Base-by-base conservation (phyloP, 371 early-diverging fungal genomes). In the Syncephalastrum racemosum region DNA sequence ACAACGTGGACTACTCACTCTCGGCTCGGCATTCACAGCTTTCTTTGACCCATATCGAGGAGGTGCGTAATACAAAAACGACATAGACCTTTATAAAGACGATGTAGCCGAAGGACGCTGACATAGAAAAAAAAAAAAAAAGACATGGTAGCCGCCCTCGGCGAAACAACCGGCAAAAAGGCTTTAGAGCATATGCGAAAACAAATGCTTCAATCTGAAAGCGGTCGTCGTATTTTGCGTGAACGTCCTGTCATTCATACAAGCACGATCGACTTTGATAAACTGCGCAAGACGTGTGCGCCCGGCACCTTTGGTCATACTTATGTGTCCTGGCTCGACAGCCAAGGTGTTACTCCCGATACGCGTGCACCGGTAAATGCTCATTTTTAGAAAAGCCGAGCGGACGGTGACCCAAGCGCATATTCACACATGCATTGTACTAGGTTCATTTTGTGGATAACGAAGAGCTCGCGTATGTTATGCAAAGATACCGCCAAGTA, bases 131-230 rank as follows among this genome's bases (percentile, higher is more conserved):
- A 12, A 52, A 54, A 19, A 20, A 14, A 27, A 20, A 27, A 50
- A 93, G 91, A 95, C 54, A 92, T 95, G 87, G 86, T 97, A 13
- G 98, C 98, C 2, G 83, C 90, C 4, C 78, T 97, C 22, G 97
- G 96, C 22, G 98, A 97, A 65, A 85, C 92, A 4, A 97, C 96
- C 7, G 89, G 91, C 4, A 74, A 71, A 15, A 60, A 73, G 4
- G 83, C 85, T 57, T 66, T 96, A 4, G 64, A 60, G 18, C 67
- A 79, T 16, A 84, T 97, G 68, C 82, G 95, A 15, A 80, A 85
- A 50, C 80, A 82, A 46, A 95, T 97, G 96, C 79, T 95, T 4
- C 58, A 65, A 42, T 85, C 87, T 51, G 63, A 73, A 13, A 79
- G 74, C 0, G 98, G 98, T 7, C 83, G 97, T 16, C 80, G 86